These are phyloP conservation scores for Neofusicoccum parvum DNA, from an alignment of 2,329 filamentous ascomycete genomes.

Conservation along the genomic window DNA sequence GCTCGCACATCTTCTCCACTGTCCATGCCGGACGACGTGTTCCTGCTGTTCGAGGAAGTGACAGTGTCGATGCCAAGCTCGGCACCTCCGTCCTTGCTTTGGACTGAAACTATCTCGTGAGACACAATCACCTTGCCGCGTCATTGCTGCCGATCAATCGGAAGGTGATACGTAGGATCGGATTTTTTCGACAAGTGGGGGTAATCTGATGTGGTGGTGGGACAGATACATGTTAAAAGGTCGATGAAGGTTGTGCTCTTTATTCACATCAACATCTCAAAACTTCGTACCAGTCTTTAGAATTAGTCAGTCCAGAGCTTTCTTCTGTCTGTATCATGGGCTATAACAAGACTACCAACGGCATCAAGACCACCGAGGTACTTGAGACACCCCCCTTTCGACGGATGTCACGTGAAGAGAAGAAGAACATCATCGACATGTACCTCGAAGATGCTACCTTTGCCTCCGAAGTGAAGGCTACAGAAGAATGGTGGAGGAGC, in stretches of 20 bases:
- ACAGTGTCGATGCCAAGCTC: neutral
- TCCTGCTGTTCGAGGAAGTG: neutral
- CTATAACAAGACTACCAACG: neutral
- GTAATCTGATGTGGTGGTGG: no score
- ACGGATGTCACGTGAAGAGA: neutral
- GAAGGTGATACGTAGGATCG: neutral
- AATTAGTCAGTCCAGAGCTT: neutral
- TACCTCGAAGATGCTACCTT: neutral
- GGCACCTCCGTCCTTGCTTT: neutral
- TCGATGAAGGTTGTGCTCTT: no score
- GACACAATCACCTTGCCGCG: neutral
- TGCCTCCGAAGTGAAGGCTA: conserved; percentile 69
- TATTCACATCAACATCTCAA: no score
- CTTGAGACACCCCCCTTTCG: neutral
- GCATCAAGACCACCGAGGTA: neutral
- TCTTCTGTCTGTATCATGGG: neutral
- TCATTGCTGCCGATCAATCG: neutral
- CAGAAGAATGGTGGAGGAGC: conserved; percentile 87
- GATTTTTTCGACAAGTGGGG: no score
- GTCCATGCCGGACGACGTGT: no score
- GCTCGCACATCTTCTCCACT: no score
- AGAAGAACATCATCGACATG: neutral
- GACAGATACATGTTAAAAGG: no score
- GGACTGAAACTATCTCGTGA: neutral
- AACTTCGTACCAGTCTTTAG: no score